Percentiles rank a stretch among this genome's conserved stretches.
These are phyloP conservation scores for Fonsecaea erecta DNA, from an alignment of 2,329 filamentous ascomycete species.

Conservation along the genomic window DNA sequence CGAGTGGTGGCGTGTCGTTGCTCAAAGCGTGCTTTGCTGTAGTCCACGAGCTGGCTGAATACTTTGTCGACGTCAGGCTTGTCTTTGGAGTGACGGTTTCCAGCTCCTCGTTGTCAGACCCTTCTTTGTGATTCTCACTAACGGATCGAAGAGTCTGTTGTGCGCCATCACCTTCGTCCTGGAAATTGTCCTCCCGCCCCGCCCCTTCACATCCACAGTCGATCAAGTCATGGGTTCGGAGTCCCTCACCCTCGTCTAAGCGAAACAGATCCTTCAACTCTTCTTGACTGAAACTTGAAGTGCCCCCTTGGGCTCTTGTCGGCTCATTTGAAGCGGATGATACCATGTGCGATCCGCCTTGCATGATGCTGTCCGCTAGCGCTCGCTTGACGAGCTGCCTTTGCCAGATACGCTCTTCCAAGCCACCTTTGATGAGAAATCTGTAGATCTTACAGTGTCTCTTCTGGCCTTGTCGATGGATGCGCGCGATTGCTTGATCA, in stretches of 20 bases:
- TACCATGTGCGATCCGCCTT: conserved; percentile 45
- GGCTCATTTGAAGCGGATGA: conserved; percentile 9
- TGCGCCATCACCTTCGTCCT: not conserved
- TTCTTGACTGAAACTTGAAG: conserved; percentile 66
- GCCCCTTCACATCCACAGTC: conserved; percentile 65
- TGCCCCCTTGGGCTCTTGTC: conserved; percentile 55
- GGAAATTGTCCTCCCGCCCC: conserved; percentile 44
- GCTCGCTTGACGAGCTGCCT: conserved; percentile 73
- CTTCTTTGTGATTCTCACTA: not conserved
- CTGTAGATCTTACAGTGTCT: conserved; percentile 70
- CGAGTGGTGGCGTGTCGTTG: not conserved
- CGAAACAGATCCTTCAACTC: conserved; percentile 71
- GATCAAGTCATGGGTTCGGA: conserved; percentile 71
- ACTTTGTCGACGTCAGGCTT: not conserved
- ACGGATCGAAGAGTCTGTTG: conserved; percentile 2
- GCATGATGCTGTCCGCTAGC: conserved; percentile 72
- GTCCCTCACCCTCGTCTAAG: conserved; percentile 63
- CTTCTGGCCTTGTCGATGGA: conserved; percentile 74
- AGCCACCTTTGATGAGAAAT: conserved; percentile 67
- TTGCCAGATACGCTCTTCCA: conserved; percentile 78
- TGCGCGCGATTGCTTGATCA: conserved; percentile 74
- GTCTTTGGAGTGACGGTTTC: not conserved
- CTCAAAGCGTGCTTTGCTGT: not conserved
- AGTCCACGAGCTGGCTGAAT: not conserved
- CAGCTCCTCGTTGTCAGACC: conserved; percentile 14